Percentiles rank a stretch among this genome's conserved stretches.
These are phyloP conservation scores for Sarocladium brachiariae DNA, from an alignment of 2,329 filamentous ascomycete species.

Conservation along the genomic window DNA sequence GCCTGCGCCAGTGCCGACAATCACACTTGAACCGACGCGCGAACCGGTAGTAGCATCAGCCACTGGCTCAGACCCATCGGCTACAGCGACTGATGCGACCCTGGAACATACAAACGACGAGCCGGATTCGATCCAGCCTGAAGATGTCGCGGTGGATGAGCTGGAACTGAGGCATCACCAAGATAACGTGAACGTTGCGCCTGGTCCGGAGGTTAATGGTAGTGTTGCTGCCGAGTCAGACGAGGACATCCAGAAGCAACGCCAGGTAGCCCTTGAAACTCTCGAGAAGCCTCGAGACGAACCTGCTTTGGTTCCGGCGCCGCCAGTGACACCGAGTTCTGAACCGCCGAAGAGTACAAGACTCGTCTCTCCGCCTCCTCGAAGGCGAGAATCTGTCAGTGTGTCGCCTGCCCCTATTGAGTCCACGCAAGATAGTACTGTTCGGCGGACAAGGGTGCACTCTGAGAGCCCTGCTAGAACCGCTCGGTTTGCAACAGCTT, in stretches of 20 bases:
- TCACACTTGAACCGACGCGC: conserved; percentile 15
- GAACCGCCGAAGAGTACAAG: conserved; percentile 13
- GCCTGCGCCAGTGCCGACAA: conserved; percentile 36
- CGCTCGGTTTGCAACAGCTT: conserved; percentile 57
- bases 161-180: conserved; percentile 2
- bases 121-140: not conserved
- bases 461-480: conserved; percentile 62
- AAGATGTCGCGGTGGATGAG: not conserved
- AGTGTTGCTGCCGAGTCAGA: too few species aligned
- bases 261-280: not conserved
- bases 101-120: not conserved
- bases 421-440: conserved; percentile 11
- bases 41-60: conserved; percentile 9
- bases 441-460: conserved; percentile 28
- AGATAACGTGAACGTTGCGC: too few species aligned
- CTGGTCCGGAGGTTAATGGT: too few species aligned
- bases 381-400: not conserved
- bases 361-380: conserved; percentile 11
- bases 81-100: not conserved
- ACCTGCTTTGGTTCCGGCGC: not conserved
- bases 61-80: not conserved
- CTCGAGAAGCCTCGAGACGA: conserved; percentile 8
- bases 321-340: not conserved
- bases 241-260: not conserved
- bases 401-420: not conserved